These are phyloP conservation scores for Cladosporium velox DNA, from an alignment of 2,329 filamentous ascomycete genomes.

Conservation along the genomic window DNA sequence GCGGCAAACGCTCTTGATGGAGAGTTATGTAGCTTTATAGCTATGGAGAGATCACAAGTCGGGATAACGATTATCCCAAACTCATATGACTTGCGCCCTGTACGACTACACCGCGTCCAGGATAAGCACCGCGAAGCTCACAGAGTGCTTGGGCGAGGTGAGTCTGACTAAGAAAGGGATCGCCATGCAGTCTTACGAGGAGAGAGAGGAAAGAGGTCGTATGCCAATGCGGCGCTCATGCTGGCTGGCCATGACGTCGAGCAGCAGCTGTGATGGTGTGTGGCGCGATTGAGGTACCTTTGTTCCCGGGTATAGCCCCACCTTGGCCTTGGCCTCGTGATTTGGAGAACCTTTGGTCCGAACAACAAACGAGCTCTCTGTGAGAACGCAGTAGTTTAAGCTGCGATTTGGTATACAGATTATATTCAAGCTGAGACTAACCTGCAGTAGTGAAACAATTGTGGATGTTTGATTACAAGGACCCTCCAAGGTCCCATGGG, in stretches of 20 bases:
- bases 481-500: background rate
- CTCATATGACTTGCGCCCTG: background rate
- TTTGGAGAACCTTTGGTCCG: background rate
- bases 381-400: background rate
- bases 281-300: background rate
- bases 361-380: background rate
- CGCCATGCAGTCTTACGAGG: conserved; percentile 9
- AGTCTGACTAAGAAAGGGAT: background rate
- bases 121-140: conserved; percentile 12
- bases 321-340: conserved; percentile 5
- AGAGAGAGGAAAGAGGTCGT: background rate
- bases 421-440: background rate
- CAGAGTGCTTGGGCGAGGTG: conserved; percentile 1
- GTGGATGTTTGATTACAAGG: background rate
- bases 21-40: background rate
- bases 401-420: background rate
- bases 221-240: background rate
- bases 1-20: background rate
- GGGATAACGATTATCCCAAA: background rate
- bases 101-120: background rate
- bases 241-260: conserved; percentile 10
- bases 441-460: background rate
- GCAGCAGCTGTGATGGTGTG: conserved; percentile 3
- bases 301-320: conserved; percentile 10
- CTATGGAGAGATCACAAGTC: background rate